Conservation (phyloP, 371 early-diverging fungal species). For the Mortierella sp. region DNA sequence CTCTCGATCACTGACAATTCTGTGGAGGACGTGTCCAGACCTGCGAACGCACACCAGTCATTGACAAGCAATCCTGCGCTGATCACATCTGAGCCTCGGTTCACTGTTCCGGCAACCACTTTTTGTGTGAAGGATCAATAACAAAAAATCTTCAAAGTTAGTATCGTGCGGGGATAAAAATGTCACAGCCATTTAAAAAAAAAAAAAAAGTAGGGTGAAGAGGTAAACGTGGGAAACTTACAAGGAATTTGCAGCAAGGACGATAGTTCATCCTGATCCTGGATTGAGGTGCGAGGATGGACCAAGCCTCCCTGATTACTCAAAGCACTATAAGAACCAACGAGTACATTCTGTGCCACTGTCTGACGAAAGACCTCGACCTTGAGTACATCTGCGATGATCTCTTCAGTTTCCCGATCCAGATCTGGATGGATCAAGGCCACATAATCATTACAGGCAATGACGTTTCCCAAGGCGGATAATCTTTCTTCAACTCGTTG, state of each 20-base stretch:
- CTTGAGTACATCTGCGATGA: constrained; percentile 97
- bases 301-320: constrained; percentile 99
- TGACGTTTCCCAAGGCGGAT: constrained; percentile 99
- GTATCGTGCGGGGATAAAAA: no score
- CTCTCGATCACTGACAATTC: constrained; percentile 99
- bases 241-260: constrained; percentile 97
- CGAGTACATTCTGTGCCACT: constrained; percentile 98
- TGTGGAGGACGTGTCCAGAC: constrained; percentile 97
- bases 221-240: no score
- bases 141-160: no score
- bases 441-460: constrained; percentile 99
- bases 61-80: constrained; percentile 99
- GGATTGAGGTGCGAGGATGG: constrained; percentile 96
- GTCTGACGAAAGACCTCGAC: constrained; percentile 99
- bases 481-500: constrained; percentile 99
- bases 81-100: constrained; percentile 98
- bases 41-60: constrained; percentile 99
- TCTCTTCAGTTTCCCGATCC: constrained; percentile 98
- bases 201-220: no score
- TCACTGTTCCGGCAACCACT: constrained; percentile 97
- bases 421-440: constrained; percentile 99
- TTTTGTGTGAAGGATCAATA: no score
- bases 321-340: constrained; percentile 97
- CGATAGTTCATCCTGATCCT: constrained; percentile 99
- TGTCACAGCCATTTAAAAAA: no score